Conservation (phyloP, 768 basidiomycete species). For the Tephrocybe sp. region DNA sequence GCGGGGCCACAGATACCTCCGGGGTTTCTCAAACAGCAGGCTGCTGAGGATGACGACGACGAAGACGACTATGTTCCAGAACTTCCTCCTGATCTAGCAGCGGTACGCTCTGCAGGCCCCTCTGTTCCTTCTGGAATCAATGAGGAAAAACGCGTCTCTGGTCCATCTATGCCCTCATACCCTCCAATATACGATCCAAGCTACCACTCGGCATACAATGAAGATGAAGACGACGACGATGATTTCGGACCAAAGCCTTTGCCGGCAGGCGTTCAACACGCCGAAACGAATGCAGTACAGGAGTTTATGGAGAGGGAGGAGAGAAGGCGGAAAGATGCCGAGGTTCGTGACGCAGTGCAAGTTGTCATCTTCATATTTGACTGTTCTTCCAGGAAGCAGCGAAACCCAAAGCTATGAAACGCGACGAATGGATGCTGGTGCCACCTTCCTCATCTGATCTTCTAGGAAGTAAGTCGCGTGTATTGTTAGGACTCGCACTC, state of each 20-base stretch:
- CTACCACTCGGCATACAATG: conserved; percentile 23
- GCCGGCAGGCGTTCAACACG: conserved; percentile 42
- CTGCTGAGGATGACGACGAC: conserved; percentile 23
- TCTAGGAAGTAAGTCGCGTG: conserved; percentile 61
- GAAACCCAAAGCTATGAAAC: conserved; percentile 74
- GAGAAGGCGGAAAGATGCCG: conserved; percentile 65
- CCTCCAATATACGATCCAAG: conserved; percentile 33
- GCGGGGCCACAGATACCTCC: conserved; percentile 28
- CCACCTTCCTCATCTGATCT: conserved; percentile 85
- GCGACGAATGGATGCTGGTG: conserved; percentile 98
- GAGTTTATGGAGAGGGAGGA: conserved; percentile 89
- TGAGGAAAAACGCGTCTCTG: conserved; percentile 40
- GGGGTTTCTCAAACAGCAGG: conserved; percentile 25
- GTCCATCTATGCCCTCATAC: conserved; percentile 52
- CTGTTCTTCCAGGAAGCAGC: conserved; percentile 56
- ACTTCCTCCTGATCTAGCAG: conserved; percentile 70
- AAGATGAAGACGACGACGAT: conserved; percentile 66
- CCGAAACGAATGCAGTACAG: conserved; percentile 63
- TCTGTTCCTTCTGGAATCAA: conserved; percentile 20
- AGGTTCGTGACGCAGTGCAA: conserved; percentile 38
- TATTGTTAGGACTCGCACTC: not conserved
- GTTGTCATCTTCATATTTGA: not conserved
- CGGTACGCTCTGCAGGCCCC: conserved; percentile 33
- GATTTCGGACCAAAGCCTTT: conserved; percentile 86
- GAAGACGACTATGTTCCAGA: conserved; percentile 69